These are phyloP conservation scores for Arthrobotrys musiformis DNA, from an alignment of 2,329 filamentous ascomycete genomes.

Conservation along the genomic window DNA sequence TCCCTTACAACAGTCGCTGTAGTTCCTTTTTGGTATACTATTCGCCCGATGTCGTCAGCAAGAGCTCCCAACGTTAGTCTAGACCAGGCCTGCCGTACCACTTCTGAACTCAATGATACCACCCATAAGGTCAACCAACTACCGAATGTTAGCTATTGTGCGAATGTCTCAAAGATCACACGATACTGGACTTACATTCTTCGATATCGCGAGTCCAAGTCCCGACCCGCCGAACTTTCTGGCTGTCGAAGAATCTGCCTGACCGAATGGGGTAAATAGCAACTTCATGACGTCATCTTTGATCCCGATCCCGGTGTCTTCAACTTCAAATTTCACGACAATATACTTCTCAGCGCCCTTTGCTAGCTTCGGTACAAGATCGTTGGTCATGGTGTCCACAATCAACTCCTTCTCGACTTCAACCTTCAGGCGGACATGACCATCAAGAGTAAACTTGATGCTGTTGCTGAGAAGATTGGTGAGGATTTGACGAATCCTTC, in stretches of 20 bases:
- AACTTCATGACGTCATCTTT: slow-evolving; percentile 78
- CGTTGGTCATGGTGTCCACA: slow-evolving; percentile 31
- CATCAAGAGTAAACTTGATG: slow-evolving; percentile 78
- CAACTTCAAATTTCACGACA: slow-evolving; percentile 76
- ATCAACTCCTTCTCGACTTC: slow-evolving; percentile 69
- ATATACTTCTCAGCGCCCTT: slow-evolving; percentile 67
- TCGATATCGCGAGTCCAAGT: slow-evolving; percentile 81
- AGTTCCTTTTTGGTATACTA: slow-evolving; percentile 45
- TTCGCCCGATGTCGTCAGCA: neutral
- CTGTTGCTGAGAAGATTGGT: slow-evolving; percentile 81
- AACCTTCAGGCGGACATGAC: slow-evolving; percentile 75
- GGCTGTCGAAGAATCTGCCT: slow-evolving; percentile 80
- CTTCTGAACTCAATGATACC: slow-evolving; percentile 73
- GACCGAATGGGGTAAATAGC: slow-evolving; percentile 82
- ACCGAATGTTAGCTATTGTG: neutral
- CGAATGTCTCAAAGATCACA: neutral
- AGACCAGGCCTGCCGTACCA: slow-evolving; percentile 61
- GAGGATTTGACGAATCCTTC: slow-evolving; percentile 83
- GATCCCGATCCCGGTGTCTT: slow-evolving; percentile 84
- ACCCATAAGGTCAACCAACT: slow-evolving; percentile 79
- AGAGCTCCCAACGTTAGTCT: neutral
- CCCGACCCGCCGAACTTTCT: slow-evolving; percentile 61
- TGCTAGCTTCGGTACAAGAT: slow-evolving; percentile 30
- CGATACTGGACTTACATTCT: slow-evolving; percentile 68
- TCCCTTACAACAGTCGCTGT: slow-evolving; percentile 39